Conservation (phyloP, 345 rosid genomes). For the Eutrema heterophyllum region DNA sequence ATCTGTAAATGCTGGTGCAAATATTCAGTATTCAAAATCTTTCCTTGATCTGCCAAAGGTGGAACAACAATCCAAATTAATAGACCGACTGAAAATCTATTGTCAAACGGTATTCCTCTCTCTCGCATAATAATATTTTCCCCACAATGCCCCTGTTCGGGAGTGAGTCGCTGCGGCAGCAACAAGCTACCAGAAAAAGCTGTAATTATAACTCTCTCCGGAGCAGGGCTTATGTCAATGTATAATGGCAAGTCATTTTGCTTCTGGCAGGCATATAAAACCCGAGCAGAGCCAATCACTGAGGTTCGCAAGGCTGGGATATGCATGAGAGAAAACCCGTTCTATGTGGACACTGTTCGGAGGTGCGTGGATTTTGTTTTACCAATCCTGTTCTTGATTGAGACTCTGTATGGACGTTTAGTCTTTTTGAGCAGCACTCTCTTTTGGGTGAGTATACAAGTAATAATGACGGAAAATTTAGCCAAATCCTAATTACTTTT, state of each 20-base stretch:
- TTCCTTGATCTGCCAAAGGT: conserved; percentile 76
- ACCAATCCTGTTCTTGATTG: not conserved
- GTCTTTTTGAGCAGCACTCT: not conserved
- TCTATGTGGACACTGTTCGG: conserved; percentile 91
- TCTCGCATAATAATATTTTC: conserved; percentile 3
- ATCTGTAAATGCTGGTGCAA: conserved; percentile 54
- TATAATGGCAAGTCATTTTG: conserved; percentile 18
- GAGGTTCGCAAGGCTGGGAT: conserved; percentile 96
- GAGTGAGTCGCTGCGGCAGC: no score
- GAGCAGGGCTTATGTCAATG: no score
- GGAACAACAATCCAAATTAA: conserved; percentile 71
- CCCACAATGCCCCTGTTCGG: no score
- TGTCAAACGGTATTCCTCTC: conserved; percentile 63
- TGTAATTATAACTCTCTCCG: no score
- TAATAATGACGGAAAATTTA: not conserved
- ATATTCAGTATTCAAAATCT: conserved; percentile 56
- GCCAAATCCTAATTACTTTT: not conserved
- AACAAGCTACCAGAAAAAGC: no score
- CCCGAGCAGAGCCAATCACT: conserved; percentile 73
- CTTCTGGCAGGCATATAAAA: conserved; percentile 64
- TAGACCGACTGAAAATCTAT: conserved; percentile 77
- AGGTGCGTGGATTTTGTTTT: conserved; percentile 45
- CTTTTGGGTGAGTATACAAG: no score
- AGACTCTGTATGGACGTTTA: not conserved
- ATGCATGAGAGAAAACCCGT: conserved; percentile 94